Base-by-base conservation (phyloP, 805 yeast genomes). In the Candida bentonensis region DNA sequence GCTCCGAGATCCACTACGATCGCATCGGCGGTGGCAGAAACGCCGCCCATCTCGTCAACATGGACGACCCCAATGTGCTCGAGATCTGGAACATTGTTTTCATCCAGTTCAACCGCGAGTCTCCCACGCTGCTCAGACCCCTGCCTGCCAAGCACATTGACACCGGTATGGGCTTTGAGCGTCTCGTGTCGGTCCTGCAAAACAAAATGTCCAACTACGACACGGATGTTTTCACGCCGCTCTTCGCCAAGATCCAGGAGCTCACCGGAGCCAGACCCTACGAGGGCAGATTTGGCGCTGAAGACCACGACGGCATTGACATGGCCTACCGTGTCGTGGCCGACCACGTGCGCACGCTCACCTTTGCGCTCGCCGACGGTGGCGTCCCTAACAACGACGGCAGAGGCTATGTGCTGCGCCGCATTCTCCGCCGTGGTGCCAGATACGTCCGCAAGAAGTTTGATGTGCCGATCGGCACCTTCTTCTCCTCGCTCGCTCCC, bases 321-420 rank as follows among this genome's bases (percentile, higher is more conserved):
- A 92, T 96, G 39, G 97, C 98, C 44, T 92, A 92, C 70, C 78
- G 99, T 64, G 97, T 92, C 39, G 75, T 92, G 54, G 98, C 98
- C 45, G 99, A 92, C 67, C 99, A 92, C 62, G 96, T 92, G 28
- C 81, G 99, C 67, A 92, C 99, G 22, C 73, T 92, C 61, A 85
- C 95, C 2, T 85, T 92, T 64, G 96, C 99, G 42, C 73, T 92
- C 48, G 84, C 95, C 33, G 99, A 92, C 64, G 99, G 99, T 58
- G 99, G 98, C 59, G 96, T 92, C 46, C 99, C 99, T 60, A 92
- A 92, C 68, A 92, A 88, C 59, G 98, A 92, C 61, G 99, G 99
- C 56, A 82, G 98, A 68, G 99, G 99, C 56, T 92, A 92, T 59
- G 99, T 92, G 39, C 70, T 92, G 63, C 81, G 99, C 69, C 82